Conservation (phyloP, 306 rosid species). For the Quercus glauca region DNA sequence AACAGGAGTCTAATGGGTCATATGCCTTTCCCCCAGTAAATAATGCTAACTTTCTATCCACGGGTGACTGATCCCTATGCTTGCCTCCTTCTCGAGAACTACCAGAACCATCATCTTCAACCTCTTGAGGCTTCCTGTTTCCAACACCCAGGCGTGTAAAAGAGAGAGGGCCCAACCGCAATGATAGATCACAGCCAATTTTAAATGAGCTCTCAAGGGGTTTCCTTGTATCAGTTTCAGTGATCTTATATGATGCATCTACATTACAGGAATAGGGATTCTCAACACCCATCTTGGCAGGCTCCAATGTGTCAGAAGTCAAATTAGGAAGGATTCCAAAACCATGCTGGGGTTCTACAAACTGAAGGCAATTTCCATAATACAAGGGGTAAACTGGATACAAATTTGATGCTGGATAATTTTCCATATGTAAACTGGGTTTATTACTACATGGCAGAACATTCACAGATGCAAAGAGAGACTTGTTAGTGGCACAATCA, state of each 20-base stretch:
- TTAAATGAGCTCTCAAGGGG: slow-evolving; percentile 16
- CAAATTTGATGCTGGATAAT: slow-evolving; percentile 17
- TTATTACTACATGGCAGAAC: slow-evolving; percentile 24
- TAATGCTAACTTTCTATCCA: slow-evolving; percentile 13
- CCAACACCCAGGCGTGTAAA: slow-evolving; percentile 22
- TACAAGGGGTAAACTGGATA: slow-evolving; percentile 46
- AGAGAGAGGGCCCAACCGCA: slow-evolving; percentile 52
- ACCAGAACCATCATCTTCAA: slow-evolving; percentile 13
- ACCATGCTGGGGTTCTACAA: slow-evolving; percentile 16
- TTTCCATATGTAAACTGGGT: slow-evolving; percentile 27
- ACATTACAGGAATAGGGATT: slow-evolving; percentile 11
- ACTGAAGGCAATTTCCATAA: slow-evolving; percentile 29
- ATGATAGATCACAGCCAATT: slow-evolving; percentile 56
- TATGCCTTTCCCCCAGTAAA: slow-evolving; percentile 14
- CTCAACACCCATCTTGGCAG: slow-evolving; percentile 15
- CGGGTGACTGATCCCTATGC: slow-evolving; percentile 1
- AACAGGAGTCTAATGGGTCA: slow-evolving; percentile 7
- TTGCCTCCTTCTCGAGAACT: slow-evolving; percentile 6
- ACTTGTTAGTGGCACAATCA: not conserved
- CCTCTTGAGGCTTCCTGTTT: slow-evolving; percentile 12
- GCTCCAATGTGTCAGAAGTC: slow-evolving; percentile 21
- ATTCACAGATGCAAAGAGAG: slow-evolving; percentile 5
- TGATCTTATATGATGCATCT: slow-evolving; percentile 16
- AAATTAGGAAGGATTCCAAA: slow-evolving; percentile 12
- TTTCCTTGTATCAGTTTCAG: slow-evolving; percentile 10